Evolutionary conservation across 2,329 filamentous ascomycete species (phyloP).

Genomic region (Neonectria neomacrospora): DNA sequence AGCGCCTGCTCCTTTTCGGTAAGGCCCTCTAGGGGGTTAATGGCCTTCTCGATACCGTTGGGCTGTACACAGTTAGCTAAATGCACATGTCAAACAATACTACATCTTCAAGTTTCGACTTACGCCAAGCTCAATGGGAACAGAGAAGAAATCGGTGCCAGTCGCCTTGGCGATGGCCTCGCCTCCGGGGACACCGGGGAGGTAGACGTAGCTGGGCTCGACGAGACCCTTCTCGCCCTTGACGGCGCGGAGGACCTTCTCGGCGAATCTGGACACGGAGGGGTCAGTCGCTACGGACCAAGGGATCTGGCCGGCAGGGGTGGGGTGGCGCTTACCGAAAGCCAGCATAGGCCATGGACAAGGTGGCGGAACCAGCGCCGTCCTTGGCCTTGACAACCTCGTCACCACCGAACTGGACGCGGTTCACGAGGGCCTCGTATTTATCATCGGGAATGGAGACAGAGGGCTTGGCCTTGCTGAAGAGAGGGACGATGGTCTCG

Average conservation of each 20-base stretch:
- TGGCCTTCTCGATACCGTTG: slow-evolving; percentile 86
- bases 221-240: slow-evolving; percentile 93
- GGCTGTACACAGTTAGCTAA: slow-evolving; percentile 63
- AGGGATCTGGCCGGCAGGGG: neutral
- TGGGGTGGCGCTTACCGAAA: slow-evolving; percentile 72
- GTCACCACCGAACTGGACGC: slow-evolving; percentile 98
- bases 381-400: slow-evolving; percentile 97
- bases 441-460: slow-evolving; percentile 88
- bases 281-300: slow-evolving; percentile 26
- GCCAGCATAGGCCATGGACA: slow-evolving; percentile 96
- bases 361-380: slow-evolving; percentile 86
- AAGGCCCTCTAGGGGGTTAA: slow-evolving; percentile 80
- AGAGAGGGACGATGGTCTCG: slow-evolving; percentile 96
- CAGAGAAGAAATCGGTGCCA: slow-evolving; percentile 93
- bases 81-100: slow-evolving; percentile 24
- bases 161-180: slow-evolving; percentile 86
- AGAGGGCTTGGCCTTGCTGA: slow-evolving; percentile 87
- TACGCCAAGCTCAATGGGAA: slow-evolving; percentile 95
- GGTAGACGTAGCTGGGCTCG: slow-evolving; percentile 96
- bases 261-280: slow-evolving; percentile 75
- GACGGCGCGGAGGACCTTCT: slow-evolving; percentile 89
- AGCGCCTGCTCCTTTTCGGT: slow-evolving; percentile 91
- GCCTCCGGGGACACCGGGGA: slow-evolving; percentile 88
- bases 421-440: slow-evolving; percentile 89
- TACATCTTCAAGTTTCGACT: slow-evolving; percentile 52